Percentiles rank a stretch among this genome's conserved stretches.
These are phyloP conservation scores for Crassisporium funariophilum DNA, from an alignment of 768 basidiomycete genomes.

Conservation along the genomic window DNA sequence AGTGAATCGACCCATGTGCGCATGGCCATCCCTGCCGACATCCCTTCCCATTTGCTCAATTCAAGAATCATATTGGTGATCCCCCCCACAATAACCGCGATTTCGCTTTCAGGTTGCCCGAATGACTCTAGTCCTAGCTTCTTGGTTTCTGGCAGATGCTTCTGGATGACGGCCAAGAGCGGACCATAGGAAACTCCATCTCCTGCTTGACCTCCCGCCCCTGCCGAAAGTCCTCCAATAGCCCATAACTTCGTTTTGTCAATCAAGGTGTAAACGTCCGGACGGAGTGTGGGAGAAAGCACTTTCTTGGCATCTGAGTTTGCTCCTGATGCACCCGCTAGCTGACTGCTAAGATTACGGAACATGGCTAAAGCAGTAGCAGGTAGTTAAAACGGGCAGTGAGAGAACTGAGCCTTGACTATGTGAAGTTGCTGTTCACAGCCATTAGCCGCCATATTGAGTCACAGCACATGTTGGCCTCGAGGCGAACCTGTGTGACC, in stretches of 20 bases:
- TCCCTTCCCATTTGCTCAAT: constrained; percentile 57
- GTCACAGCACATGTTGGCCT: constrained; percentile 38
- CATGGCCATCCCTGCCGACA: constrained; percentile 59
- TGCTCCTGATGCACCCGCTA: constrained; percentile 32
- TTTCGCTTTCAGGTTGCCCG: constrained; percentile 49
- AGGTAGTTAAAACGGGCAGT: constrained; percentile 1
- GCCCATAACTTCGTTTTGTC: constrained; percentile 52
- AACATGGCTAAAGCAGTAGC: constrained; percentile 41
- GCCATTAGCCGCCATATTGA: constrained; percentile 11
- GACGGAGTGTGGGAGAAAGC: constrained; percentile 50
- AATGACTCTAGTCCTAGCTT: constrained; percentile 49
- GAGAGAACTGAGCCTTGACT: not conserved
- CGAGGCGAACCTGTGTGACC: constrained; percentile 34
- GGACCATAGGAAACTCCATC: constrained; percentile 54
- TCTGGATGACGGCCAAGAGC: constrained; percentile 46
- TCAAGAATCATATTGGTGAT: constrained; percentile 57
- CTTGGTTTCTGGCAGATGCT: constrained; percentile 47
- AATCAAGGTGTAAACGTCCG: constrained; percentile 51
- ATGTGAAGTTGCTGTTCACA: constrained; percentile 8
- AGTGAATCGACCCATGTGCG: constrained; percentile 54
- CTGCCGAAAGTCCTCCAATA: constrained; percentile 34
- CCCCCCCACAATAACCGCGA: constrained; percentile 51
- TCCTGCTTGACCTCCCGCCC: constrained; percentile 48
- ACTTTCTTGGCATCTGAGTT: constrained; percentile 42
- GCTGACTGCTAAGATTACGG: constrained; percentile 44